A percentile compares a stretch with the other conserved stretches of the same genome.
phyloP scores from a whole-genome alignment of 2,329 filamentous ascomycete species.

The Sarocladiaceae sp. region DNA sequence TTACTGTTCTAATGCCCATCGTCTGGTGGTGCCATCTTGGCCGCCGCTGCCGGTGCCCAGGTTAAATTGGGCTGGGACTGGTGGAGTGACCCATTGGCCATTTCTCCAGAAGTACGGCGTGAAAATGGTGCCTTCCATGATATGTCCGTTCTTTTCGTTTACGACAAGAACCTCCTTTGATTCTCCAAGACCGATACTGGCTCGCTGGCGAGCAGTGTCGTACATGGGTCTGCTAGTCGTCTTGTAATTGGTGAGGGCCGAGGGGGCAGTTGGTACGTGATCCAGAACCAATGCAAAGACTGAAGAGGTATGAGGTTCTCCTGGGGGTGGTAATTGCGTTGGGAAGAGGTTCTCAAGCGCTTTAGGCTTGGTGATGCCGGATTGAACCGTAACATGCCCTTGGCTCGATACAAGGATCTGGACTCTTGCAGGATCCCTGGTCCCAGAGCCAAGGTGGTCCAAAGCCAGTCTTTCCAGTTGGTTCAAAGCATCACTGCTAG shows the following conservation, averaged over 20 bases:
- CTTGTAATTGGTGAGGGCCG: slow-evolving; percentile 77
- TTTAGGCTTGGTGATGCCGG: slow-evolving; percentile 24
- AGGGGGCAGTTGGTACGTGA: slow-evolving; percentile 30
- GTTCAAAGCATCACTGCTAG: slow-evolving; percentile 39
- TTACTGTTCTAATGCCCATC: slow-evolving; percentile 71
- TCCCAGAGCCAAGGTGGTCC: slow-evolving; percentile 27
- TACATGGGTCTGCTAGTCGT: slow-evolving; percentile 72
- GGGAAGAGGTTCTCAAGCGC: slow-evolving; percentile 52
- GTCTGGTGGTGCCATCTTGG: slow-evolving; percentile 72
- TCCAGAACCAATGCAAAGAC: slow-evolving; percentile 41
- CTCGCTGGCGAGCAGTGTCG: slow-evolving; percentile 58
- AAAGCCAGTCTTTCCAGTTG: slow-evolving; percentile 27
- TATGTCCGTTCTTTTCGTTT: slow-evolving; percentile 49
- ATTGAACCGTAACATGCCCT: slow-evolving; percentile 39
- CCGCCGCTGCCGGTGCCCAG: slow-evolving; percentile 57
- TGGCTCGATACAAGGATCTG: slow-evolving; percentile 47
- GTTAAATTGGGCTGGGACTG: slow-evolving; percentile 39
- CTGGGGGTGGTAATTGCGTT: slow-evolving; percentile 41
- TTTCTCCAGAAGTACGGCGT: slow-evolving; percentile 74
- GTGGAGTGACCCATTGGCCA: slow-evolving; percentile 74
- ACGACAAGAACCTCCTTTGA: slow-evolving; percentile 69
- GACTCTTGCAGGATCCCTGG: slow-evolving; percentile 39
- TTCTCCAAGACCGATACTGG: slow-evolving; percentile 43
- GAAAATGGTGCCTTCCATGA: slow-evolving; percentile 83
- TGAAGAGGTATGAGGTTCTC: slow-evolving; percentile 17